Conservation (phyloP, 495 filamentous ascomycete species). For the Neurospora sp. region DNA sequence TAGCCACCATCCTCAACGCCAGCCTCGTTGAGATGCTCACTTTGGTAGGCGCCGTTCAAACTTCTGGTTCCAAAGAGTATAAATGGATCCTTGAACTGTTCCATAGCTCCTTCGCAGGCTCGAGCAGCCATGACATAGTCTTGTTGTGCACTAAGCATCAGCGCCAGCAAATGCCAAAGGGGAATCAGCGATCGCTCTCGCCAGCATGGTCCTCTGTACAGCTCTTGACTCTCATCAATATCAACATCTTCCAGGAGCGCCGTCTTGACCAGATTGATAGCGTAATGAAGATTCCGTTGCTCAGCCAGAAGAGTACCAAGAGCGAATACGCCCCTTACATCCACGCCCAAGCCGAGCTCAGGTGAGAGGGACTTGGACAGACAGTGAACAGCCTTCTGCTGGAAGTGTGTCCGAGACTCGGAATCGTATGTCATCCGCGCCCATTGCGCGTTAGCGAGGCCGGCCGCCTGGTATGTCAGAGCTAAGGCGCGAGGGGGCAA, state of each 20-base stretch:
- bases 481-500: constrained; percentile 49
- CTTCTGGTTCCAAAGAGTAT: constrained; percentile 43
- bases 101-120: constrained; percentile 81
- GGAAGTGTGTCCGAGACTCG: constrained; percentile 54
- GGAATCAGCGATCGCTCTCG: constrained; percentile 51
- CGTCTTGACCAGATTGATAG: constrained; percentile 65
- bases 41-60: constrained; percentile 35
- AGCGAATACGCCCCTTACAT: constrained; percentile 65
- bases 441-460: constrained; percentile 76
- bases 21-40: constrained; percentile 44
- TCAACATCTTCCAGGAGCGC: constrained; percentile 36
- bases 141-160: constrained; percentile 76
- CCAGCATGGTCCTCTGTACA: constrained; percentile 31
- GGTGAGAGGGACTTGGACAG: constrained; percentile 61
- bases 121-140: constrained; percentile 71
- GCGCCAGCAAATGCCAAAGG: constrained; percentile 76
- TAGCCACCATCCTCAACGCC: constrained; percentile 1
- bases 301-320: constrained; percentile 74
- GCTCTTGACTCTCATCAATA: constrained; percentile 19
- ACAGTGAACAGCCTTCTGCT: constrained; percentile 60
- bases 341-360: constrained; percentile 47
- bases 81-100: constrained; percentile 60
- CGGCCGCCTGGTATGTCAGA: constrained; percentile 67
- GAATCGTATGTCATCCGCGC: constrained; percentile 68
- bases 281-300: constrained; percentile 61